phyloP scores from a whole-genome alignment of 2,329 filamentous ascomycete species.

The Aureobasidium mangrovei region DNA sequence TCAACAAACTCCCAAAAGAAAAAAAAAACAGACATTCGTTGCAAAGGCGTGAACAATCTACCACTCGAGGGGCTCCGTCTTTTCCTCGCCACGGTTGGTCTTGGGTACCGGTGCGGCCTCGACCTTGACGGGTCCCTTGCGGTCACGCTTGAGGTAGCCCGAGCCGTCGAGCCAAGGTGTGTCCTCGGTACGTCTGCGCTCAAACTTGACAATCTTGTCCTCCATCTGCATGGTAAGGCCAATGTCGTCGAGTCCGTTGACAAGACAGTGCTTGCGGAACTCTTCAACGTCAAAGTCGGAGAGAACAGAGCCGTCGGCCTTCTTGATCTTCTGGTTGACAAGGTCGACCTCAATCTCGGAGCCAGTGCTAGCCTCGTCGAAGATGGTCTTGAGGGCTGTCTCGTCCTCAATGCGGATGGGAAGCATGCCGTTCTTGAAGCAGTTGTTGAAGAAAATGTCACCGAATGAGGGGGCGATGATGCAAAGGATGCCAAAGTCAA shows the following conservation, averaged over 20 bases:
- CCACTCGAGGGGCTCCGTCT: constrained; percentile 85
- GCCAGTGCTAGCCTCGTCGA: constrained; percentile 67
- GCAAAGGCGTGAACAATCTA: constrained; percentile 32
- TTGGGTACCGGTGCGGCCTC: constrained; percentile 65
- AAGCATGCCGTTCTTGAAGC: constrained; percentile 99
- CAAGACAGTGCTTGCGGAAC: constrained; percentile 87
- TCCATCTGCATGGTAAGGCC: constrained; percentile 88
- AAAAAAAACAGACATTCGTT: constrained; percentile 7
- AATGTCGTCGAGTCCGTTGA: constrained; percentile 93
- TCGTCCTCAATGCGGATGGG: constrained; percentile 67
- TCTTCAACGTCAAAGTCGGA: constrained; percentile 79
- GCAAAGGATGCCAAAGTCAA: constrained; percentile 93
- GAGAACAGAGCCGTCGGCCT: constrained; percentile 63
- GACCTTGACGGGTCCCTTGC: constrained; percentile 51
- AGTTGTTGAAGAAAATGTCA: constrained; percentile 99
- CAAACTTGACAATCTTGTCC: constrained; percentile 77
- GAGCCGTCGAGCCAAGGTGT: constrained; percentile 89
- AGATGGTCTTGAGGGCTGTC: constrained; percentile 58
- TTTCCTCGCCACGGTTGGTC: constrained; percentile 78
- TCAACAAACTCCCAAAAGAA: not conserved
- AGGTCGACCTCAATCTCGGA: constrained; percentile 85
- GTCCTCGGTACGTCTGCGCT: constrained; percentile 63
- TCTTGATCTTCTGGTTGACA: constrained; percentile 72
- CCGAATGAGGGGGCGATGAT: constrained; percentile 82
- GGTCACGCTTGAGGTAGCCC: constrained; percentile 60